Evolutionary conservation across 2,329 filamentous ascomycete genomes (phyloP), one percentile per base, ranked within the genome.

Genomic region (Cylindrodendrum hubeiense): DNA sequence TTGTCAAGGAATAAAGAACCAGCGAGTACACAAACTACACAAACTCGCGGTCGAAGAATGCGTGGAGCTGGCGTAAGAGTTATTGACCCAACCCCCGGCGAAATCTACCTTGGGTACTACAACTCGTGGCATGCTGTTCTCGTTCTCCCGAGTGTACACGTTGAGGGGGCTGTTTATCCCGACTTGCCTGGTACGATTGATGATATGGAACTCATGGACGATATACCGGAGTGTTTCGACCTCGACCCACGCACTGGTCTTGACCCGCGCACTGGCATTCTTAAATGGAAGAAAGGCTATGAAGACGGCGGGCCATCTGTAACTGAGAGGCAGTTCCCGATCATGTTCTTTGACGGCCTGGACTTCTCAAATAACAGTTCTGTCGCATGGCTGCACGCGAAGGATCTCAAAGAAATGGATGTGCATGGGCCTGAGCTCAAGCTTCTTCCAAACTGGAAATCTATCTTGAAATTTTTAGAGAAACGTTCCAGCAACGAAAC

Each of bases 31-130:
- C 34, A 4, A 39, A 39, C 7, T 33, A 6, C 17, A 33, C 28
- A 4, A 33, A 26, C n/a, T n/a, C n/a, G n/a, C n/a, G n/a, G n/a
- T 22, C 41, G 49, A 22, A 33, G 24, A 8, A n/a, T 41, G 9
- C 52, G 52, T 33, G 44, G 47, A 12, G 44, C 21, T 4, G 30
- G 54, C 28, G 50, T 54, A 30, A 51, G 59, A 10, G 34, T 63
- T 17, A 26, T 37, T 28, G 53, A 65, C 12, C 63, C 63, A 19
- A 24, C 17, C 15, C 53, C 58, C 6, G 58, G 63, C 2, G 24
- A 57, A 4, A 47, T 65, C n/a, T 66, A 63, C 28, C 34, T n/a
- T 5, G 63, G 46, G 26, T 63, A 59, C 43, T 50, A 51, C 54
- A 57, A 54, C 8, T 13, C 15, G 5, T 63, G 52, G 52, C 22